These are phyloP conservation scores for Sordariomycetes sp. DNA, from an alignment of 2,329 filamentous ascomycete genomes.

Conservation along the genomic window DNA sequence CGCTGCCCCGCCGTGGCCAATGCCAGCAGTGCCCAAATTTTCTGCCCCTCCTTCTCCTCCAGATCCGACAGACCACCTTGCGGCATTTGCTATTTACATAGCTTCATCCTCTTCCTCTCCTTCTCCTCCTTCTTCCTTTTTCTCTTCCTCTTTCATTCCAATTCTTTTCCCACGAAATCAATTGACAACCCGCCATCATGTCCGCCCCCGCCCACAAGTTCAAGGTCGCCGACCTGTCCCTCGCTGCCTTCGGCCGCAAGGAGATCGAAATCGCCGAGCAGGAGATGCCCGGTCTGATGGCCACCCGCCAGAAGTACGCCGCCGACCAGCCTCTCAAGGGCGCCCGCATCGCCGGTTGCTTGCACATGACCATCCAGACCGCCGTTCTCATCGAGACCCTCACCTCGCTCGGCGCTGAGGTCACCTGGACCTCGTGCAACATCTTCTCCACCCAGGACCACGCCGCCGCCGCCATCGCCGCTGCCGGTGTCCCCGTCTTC, in stretches of 20 bases:
- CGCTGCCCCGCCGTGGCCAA: no score
- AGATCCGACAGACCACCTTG: not conserved
- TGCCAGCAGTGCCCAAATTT: not conserved
- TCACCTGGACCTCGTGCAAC: slow-evolving; percentile 99
- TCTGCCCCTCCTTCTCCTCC: slow-evolving; percentile 3
- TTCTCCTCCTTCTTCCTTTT: slow-evolving; percentile 13
- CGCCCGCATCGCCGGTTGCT: slow-evolving; percentile 92
- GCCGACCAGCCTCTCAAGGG: slow-evolving; percentile 87
- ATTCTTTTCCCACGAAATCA: no score
- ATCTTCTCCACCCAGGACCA: slow-evolving; percentile 99
- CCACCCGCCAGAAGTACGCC: slow-evolving; percentile 86
- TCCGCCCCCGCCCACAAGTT: slow-evolving; percentile 81
- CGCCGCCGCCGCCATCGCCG: slow-evolving; percentile 94
- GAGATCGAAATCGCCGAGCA: slow-evolving; percentile 97
- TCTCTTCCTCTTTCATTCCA: slow-evolving; percentile 7
- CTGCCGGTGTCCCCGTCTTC: slow-evolving; percentile 79
- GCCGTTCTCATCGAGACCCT: slow-evolving; percentile 99
- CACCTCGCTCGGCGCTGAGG: slow-evolving; percentile 86
- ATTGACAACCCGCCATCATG: slow-evolving; percentile 40
- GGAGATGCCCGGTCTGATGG: slow-evolving; percentile 97
- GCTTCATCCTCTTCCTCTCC: slow-evolving; percentile 14
- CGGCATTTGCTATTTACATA: slow-evolving; percentile 7
- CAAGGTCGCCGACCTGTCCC: slow-evolving; percentile 97
- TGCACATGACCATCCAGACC: slow-evolving; percentile 99
- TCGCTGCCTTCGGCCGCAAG: slow-evolving; percentile 96